Percentiles rank a stretch among this genome's conserved stretches.
Conservation (phyloP, 257 asterid genomes). For the Nicotiana noctiflora region DNA sequence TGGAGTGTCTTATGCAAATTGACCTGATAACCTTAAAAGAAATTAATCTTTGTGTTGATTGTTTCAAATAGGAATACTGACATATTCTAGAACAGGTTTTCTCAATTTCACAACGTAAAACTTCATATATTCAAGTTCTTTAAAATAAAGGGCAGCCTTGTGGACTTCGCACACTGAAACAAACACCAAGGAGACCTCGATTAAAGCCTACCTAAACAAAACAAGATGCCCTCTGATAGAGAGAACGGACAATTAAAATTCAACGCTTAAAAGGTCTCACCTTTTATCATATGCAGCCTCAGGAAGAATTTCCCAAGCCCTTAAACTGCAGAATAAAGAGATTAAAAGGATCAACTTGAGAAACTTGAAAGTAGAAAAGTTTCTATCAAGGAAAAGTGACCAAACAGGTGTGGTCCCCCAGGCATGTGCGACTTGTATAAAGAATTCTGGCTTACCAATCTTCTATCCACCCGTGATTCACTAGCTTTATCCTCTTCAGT, state of each 20-base stretch:
- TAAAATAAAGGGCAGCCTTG: background rate
- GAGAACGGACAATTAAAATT: background rate
- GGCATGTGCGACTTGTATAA: background rate
- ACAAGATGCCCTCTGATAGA: background rate
- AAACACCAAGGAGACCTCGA: background rate
- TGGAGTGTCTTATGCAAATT: background rate
- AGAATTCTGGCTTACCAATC: slow-evolving; percentile 51
- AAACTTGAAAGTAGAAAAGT: background rate
- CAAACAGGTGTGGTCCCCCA: background rate
- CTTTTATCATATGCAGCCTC: slow-evolving; percentile 68
- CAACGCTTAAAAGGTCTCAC: slow-evolving; percentile 27
- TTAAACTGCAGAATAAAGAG: slow-evolving; percentile 44
- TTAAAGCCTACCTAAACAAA: background rate
- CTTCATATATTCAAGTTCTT: background rate
- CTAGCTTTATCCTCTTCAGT: slow-evolving; percentile 57
- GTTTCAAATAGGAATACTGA: background rate
- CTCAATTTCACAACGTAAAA: background rate
- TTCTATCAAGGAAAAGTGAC: background rate
- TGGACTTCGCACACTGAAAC: background rate
- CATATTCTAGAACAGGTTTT: background rate
- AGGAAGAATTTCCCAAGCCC: slow-evolving; percentile 85
- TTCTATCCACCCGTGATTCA: slow-evolving; percentile 88
- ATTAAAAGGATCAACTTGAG: background rate
- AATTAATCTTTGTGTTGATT: background rate
- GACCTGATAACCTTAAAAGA: background rate